phyloP scores from a whole-genome alignment of 2,329 filamentous ascomycete species.

The Colletotrichum orchidophilum region DNA sequence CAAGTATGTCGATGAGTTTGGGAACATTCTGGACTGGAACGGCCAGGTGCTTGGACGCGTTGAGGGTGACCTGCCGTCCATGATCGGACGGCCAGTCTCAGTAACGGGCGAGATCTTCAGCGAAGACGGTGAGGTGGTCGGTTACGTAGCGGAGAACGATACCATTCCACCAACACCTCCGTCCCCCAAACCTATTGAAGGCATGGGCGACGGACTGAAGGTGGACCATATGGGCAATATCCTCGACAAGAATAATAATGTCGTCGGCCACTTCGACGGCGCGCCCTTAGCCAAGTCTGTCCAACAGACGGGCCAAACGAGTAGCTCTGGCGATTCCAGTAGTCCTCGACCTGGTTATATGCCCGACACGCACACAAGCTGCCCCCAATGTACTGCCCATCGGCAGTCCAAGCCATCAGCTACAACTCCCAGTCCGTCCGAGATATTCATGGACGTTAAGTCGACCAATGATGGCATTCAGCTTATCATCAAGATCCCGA shows the following conservation, averaged over 20 bases:
- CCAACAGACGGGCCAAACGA: slow-evolving; percentile 46
- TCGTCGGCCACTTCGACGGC: slow-evolving; percentile 58
- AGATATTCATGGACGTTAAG: slow-evolving; percentile 66
- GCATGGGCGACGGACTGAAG: slow-evolving; percentile 50
- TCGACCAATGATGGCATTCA: slow-evolving; percentile 67
- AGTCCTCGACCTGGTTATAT: slow-evolving; percentile 7
- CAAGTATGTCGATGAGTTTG: slow-evolving; percentile 62
- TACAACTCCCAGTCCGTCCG: slow-evolving; percentile 55
- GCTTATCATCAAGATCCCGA: slow-evolving; percentile 66
- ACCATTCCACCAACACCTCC: slow-evolving; percentile 37
- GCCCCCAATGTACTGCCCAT: slow-evolving; percentile 10
- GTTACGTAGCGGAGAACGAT: slow-evolving; percentile 55
- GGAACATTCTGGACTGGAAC: slow-evolving; percentile 60
- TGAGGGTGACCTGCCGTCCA: slow-evolving; percentile 63
- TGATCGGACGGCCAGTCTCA: slow-evolving; percentile 60
- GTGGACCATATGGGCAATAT: slow-evolving; percentile 58
- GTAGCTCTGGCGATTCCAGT: slow-evolving; percentile 1
- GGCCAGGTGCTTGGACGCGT: slow-evolving; percentile 62
- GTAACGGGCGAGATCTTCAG: slow-evolving; percentile 57
- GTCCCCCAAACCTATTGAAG: slow-evolving; percentile 43
- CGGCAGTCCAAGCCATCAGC: slow-evolving; percentile 43
- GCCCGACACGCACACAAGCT: slow-evolving; percentile 42
- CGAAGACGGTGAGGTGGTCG: slow-evolving; percentile 53
- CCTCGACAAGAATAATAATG: slow-evolving; percentile 53
- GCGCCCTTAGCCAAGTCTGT: slow-evolving; percentile 48